Conservation (phyloP, 345 rosid genomes). For the Psidium guajava region DNA sequence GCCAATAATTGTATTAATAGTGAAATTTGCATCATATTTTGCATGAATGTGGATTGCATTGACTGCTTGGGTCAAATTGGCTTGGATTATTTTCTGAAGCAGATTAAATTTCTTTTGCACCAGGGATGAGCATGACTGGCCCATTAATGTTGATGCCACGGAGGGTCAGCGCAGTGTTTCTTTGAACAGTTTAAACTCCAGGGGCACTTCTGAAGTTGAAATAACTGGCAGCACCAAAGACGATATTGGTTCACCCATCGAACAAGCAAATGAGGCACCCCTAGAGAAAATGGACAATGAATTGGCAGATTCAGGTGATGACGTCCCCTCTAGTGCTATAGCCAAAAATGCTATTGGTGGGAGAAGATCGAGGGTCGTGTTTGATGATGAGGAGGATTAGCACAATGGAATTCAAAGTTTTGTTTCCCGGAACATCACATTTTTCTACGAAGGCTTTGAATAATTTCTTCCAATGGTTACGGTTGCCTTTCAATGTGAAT, state of each 20-base stretch:
- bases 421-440: neutral
- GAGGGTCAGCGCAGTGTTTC: constrained; percentile 4
- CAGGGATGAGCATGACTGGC: constrained; percentile 24
- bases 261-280: constrained; percentile 4
- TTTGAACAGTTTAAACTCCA: neutral
- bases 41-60: neutral
- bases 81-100: neutral
- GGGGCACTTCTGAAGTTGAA: constrained; percentile 18
- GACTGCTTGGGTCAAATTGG: neutral
- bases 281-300: constrained; percentile 24
- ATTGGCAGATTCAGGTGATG: constrained; percentile 36
- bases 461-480: neutral
- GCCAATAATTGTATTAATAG: neutral
- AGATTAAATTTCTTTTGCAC: neutral
- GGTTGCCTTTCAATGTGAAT: neutral
- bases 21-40: neutral
- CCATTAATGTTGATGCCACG: neutral
- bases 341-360: constrained; percentile 18
- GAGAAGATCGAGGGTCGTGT: constrained; percentile 52
- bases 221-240: constrained; percentile 1
- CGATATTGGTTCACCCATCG: constrained; percentile 2
- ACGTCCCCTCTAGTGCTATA: constrained; percentile 1
- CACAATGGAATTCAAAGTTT: neutral
- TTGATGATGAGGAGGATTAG: constrained; percentile 55
- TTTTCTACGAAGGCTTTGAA: neutral